phyloP scores from a whole-genome alignment of 1,284 basidiomycete species.

The Tilletiopsis washingtonensis region DNA sequence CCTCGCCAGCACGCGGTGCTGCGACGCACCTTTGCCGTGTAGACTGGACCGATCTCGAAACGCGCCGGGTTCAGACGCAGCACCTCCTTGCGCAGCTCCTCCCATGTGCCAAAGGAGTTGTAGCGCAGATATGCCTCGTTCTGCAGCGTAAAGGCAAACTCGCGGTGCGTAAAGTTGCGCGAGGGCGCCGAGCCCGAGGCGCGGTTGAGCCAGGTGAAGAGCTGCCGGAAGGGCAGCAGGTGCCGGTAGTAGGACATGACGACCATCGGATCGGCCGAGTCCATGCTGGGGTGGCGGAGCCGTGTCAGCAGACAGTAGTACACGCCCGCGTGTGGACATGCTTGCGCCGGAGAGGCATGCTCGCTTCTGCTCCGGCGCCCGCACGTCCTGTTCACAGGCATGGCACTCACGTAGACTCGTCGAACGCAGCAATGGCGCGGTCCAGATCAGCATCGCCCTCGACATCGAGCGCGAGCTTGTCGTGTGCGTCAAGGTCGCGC shows the following conservation, averaged over 20 bases:
- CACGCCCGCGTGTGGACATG: neutral
- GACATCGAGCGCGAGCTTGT: too few relatives aligned
- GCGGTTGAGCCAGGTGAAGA: conserved; percentile 93
- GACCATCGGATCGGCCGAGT: conserved; percentile 56
- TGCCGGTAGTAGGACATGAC: conserved; percentile 87
- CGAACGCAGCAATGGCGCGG: too few relatives aligned
- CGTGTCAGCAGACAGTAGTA: conserved; percentile 1
- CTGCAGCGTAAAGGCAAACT: conserved; percentile 91
- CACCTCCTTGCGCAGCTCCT: conserved; percentile 82
- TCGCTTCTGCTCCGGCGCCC: too few relatives aligned
- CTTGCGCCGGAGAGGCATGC: neutral
- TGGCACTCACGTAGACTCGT: too few relatives aligned
- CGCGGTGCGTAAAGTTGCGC: conserved; percentile 57
- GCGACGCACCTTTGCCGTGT: conserved; percentile 72
- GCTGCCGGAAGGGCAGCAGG: conserved; percentile 86
- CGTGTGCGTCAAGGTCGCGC: too few relatives aligned
- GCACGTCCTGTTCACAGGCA: too few relatives aligned
- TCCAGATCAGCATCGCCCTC: too few relatives aligned
- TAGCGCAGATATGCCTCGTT: conserved; percentile 88
- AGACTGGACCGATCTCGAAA: conserved; percentile 95
- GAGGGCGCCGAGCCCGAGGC: conserved; percentile 4
- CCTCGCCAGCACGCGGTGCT: neutral
- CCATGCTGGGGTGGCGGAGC: conserved; percentile 12
- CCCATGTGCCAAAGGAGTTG: conserved; percentile 74
- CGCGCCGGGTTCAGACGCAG: conserved; percentile 52